Base-by-base conservation (phyloP, 768 basidiomycete genomes). In the Mrakia hoshinonis region DNA sequence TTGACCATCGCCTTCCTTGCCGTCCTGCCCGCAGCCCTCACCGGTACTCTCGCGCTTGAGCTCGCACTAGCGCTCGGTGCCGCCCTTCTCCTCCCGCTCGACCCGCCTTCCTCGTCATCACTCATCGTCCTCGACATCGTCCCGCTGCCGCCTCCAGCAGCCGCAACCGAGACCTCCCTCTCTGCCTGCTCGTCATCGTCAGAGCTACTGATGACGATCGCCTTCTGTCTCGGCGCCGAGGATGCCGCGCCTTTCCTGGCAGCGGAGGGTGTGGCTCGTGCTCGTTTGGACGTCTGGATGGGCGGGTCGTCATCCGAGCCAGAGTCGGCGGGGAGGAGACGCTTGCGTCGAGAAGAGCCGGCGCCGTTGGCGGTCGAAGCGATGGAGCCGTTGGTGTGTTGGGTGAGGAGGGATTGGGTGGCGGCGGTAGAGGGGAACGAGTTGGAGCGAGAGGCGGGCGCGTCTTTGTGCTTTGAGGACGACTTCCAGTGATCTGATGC, bases 1-100 rank as follows among this genome's bases (percentile, higher is more conserved):
- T 38, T 61, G 34, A 61, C 36, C 58, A 61, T 61, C 58, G 31
- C 34, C 22, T 61, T 61, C 58, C 58, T 61, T 20, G 34, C 58
- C 36, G 10, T 15, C 20, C 58, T 61, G 5, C 58, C 58, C 29
- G 58, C 58, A 5, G 58, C 58, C 34, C 58, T 61, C 0, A n/a
- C 58, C 7, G 58, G 58, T 15, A 61, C 55, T 31, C 34, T 61
- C 34, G 20, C 20, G 22, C 58, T 38, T 20, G 58, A 29, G 11
- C n/a, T 29, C 7, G 26, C 26, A 26, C 54, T 43, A 43, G 7
- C 15, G 43, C 43, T 29, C 54, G 29, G 3, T 61, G 31, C 58
- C 9, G 18, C 20, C 31, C 34, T 60, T 31, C 15, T 60, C 31
- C 31, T 22, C 31, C 58, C 34, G 31, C 31, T 36, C 18, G 2